These are phyloP conservation scores for Hibiscus mutabilis DNA, from an alignment of 345 rosid genomes.

Conservation along the genomic window DNA sequence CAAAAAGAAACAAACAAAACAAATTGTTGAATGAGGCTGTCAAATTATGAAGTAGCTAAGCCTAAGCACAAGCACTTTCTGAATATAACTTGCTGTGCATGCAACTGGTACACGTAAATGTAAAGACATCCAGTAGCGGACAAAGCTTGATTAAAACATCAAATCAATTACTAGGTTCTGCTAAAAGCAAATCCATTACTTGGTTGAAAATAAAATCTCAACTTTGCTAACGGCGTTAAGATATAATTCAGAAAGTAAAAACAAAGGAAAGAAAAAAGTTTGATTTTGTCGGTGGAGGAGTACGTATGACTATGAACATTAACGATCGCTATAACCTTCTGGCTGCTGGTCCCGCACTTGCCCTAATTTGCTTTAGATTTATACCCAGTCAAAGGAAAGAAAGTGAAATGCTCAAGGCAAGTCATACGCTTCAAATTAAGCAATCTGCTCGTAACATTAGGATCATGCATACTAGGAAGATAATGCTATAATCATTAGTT, in stretches of 20 bases:
- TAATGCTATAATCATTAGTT: background rate
- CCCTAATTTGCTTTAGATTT: background rate
- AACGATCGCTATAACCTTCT: no score
- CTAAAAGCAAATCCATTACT: background rate
- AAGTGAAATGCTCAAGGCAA: no score
- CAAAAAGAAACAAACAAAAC: background rate
- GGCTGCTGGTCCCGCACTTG: background rate
- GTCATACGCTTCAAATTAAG: background rate
- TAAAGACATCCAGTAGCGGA: background rate
- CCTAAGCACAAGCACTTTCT: no score
- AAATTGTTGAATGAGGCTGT: background rate
- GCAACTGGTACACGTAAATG: no score
- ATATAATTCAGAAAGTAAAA: background rate
- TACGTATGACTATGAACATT: conserved; percentile 3
- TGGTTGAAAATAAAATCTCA: background rate
- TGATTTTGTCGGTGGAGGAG: conserved; percentile 12
- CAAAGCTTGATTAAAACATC: background rate
- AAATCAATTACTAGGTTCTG: background rate
- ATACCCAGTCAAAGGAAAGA: conserved; percentile 13
- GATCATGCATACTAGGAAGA: background rate
- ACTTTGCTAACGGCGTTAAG: background rate
- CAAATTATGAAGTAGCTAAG: background rate
- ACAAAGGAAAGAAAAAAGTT: background rate
- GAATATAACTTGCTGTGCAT: no score
- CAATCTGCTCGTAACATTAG: background rate